Base-by-base conservation (phyloP, 768 basidiomycete species). In the Serendipita indica region DNA sequence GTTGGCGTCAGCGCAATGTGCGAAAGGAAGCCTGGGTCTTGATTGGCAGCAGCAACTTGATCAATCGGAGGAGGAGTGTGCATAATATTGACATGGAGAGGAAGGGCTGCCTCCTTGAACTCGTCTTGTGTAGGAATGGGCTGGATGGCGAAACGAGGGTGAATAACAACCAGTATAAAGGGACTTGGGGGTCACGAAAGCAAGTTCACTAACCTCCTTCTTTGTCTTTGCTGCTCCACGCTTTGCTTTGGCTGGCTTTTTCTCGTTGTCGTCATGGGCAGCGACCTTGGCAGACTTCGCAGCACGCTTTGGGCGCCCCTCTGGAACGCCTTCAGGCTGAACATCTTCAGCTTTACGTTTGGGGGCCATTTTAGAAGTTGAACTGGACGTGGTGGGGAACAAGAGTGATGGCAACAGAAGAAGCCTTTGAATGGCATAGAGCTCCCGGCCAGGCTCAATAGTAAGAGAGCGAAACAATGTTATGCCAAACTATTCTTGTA, bases 61-160 rank as follows among this genome's bases (percentile, higher is more conserved):
- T 69, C 69, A 25, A 62, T 58, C 22, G 67, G 67, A 14, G 81
- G 81, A 7, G 79, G 78, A 1, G 83, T 84, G 65, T 83, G 79
- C 3, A 83, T 84, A 57, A 87, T 65, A 64, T 76, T 78, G 57
- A 84, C 71, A 63, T 88, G 80, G 5, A 90, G 68, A 2, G 88
- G 85, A 14, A 80, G 69, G 5, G 86, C 87, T 59, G 76, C 76
- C n/a, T 74, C 69, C 64, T 77, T 81, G 63, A 65, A 65, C 54
- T 59, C 56, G 12, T 49, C 49, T 54, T 54, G 20, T 7, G 49
- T 22, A n/a, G 49, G 49, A 25, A 54, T 16, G 7, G 20, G 20
- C 49, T 54, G 22, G 20, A n/a, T n/a, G n/a, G 35, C 4, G 20
- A 16, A 25, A 1, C 12, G n/a, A 27, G 32, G 16, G 30, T 25